Evolutionary conservation across 129 eudicot genomes (phyloP), one percentile per base, ranked within the genome.

Genomic region (Tagetes patula): DNA sequence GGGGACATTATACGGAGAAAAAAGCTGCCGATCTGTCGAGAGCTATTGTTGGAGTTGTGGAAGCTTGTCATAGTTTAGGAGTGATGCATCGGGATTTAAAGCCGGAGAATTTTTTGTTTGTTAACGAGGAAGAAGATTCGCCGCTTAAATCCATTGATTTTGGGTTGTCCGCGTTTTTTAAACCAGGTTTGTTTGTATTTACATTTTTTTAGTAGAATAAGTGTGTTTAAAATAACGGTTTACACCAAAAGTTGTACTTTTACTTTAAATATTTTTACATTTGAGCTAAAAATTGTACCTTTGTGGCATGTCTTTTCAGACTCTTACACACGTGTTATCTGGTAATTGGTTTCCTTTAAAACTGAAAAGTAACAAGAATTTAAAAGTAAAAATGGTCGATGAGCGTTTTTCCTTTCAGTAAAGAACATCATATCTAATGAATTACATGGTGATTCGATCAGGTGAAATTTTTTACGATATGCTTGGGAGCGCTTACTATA

Each of bases 1-100:
- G 67, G 0, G 67, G 67, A 30, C 67, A 61, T 61, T 61, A 61
- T 61, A 61, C 67, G 30, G 67, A 61, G 67, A 61, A 61, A 45
- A 61, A 61, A 12, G 67, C 67, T 0, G 67, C 67, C 1, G 67
- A 61, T 61, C 67, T 61, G 11, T 61, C 67, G 30, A 27, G 67
- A 10, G 67, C 5, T 5, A 61, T 61, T 36, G 67, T 61, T 10
- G 67, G 67, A 45, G 67, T 61, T 5, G 67, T 61, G 43, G 67
- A 61, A n/a, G 67, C 67, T 36, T 61, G 67, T 12, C 67, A 61
- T 61, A 61, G 67, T 37, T 61, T 61, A 12, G 67, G 67, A 3
- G 67, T 61, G 2, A 61, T 61, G 67, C 67, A 61, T 61, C 27
- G 67, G 0, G 67, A 61, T 61, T 37, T 61, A 2, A 61, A 61